Evolutionary conservation across 441 rosid genomes (phyloP), one percentile per base, ranked within the genome.

Genomic region (Arabidopsis lyrata): DNA sequence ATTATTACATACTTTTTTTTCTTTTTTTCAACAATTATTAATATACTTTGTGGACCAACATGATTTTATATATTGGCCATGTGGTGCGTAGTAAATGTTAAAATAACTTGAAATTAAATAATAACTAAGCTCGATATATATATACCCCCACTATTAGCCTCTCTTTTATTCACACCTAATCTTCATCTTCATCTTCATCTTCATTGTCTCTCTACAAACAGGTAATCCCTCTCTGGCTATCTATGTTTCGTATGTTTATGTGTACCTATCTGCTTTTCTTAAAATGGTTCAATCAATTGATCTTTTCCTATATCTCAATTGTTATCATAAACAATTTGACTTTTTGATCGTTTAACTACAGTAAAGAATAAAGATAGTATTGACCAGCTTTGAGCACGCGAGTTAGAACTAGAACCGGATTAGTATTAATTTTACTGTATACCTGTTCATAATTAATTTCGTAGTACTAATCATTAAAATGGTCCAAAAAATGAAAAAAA

Each of bases 181-280:
- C 49, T 44, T 54, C 69, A 31, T 32, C 73, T 12, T 24, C 4
- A 32, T 35, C 71, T 0, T 22, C 67, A 41, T 59, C 53, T 0
- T 48, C 68, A 59, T 32, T 68, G 8, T 24, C 47, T 42, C 73
- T 61, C 64, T 61, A 53, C 39, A 27, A 35, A 12, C 74, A 61
- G 79, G 79, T 75, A 3, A 11, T 13, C 9, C 13, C 16, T 14
- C 7, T 73, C 7, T 48, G 27, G 55, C 2, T 38, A 10, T 60
- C 6, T 27, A 13, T 29, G 24, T 22, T 22, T 22, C 22, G 2
- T 22, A 22, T 22, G 13, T 13, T 14, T 29, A 29, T 5, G 31
- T 54, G 20, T 54, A 61, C 6, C 8, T 49, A 49, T 31, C 11
- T 49, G 7, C 24, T 41, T 31, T 32, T 52, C 16, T 34, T 2